Conservation (phyloP, 352 stramenopile species). For the Phytophthora pistaciae region DNA sequence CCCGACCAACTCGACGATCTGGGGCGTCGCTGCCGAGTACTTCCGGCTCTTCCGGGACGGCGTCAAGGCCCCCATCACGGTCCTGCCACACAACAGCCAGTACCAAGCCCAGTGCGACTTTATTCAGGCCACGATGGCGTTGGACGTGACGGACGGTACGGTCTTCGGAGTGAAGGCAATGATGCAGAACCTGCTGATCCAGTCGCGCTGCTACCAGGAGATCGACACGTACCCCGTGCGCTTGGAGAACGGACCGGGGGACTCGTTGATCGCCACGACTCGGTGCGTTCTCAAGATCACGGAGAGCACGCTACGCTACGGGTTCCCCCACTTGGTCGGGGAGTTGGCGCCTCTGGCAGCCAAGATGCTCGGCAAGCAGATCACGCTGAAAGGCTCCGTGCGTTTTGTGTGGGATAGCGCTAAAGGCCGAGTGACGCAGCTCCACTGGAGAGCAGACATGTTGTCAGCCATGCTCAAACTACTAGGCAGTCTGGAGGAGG, state of each 20-base stretch:
- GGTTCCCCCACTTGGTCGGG: conserved; percentile 8
- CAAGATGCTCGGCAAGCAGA: conserved; percentile 5
- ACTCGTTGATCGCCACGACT: conserved; percentile 10
- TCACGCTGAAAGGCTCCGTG: background rate
- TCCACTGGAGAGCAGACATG: conserved; percentile 1
- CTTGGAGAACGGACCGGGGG: conserved; percentile 1
- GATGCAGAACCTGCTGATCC: conserved; percentile 6
- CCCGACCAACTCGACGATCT: conserved; percentile 7
- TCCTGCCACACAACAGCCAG: background rate
- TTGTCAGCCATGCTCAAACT: background rate
- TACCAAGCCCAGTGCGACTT: conserved; percentile 14
- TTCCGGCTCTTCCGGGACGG: conserved; percentile 18
- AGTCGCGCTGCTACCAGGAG: conserved; percentile 10
- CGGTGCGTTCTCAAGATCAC: conserved; percentile 2
- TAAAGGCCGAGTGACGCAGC: background rate
- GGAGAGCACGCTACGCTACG: background rate
- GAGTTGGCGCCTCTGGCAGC: background rate
- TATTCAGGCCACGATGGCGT: conserved; percentile 4
- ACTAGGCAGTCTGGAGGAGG: conserved; percentile 11
- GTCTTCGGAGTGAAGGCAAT: background rate
- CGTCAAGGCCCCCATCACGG: background rate
- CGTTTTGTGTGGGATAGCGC: conserved; percentile 6
- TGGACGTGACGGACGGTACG: conserved; percentile 7
- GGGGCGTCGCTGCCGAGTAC: conserved; percentile 8
- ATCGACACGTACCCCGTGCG: conserved; percentile 12